phyloP scores from a whole-genome alignment of 2,329 filamentous ascomycete genomes.

The Fonsecaea pedrosoi region DNA sequence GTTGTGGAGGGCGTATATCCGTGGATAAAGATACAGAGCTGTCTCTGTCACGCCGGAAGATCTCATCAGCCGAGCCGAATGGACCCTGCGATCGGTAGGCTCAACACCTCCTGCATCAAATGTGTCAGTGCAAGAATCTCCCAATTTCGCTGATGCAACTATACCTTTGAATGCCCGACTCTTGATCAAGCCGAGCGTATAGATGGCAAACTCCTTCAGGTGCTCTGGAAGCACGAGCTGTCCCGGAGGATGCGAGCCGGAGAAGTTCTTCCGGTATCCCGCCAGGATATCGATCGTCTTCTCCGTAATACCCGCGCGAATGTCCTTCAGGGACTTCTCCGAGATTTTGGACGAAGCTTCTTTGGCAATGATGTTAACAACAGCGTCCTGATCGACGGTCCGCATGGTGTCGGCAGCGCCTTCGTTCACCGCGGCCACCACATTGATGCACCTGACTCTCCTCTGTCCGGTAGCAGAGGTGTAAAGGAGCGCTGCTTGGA shows the following conservation, averaged over 20 bases:
- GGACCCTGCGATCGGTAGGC: constrained; percentile 84
- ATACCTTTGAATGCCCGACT: constrained; percentile 83
- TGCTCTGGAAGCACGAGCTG: constrained; percentile 95
- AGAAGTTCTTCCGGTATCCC: constrained; percentile 90
- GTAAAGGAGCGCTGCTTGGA: constrained; percentile 93
- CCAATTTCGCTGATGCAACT: not conserved
- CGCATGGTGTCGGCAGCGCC: constrained; percentile 83
- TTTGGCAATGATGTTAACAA: constrained; percentile 86
- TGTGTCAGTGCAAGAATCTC: constrained; percentile 9
- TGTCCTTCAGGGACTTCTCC: constrained; percentile 79
- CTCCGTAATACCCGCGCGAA: constrained; percentile 81
- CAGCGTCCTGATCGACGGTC: constrained; percentile 94
- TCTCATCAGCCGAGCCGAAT: constrained; percentile 89
- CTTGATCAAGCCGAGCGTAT: constrained; percentile 87
- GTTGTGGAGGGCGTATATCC: constrained; percentile 90
- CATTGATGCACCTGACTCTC: constrained; percentile 88
- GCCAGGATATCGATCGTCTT: constrained; percentile 92
- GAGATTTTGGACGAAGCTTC: constrained; percentile 85
- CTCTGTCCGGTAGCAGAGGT: constrained; percentile 89
- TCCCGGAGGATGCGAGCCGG: constrained; percentile 82
- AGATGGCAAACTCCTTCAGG: constrained; percentile 96
- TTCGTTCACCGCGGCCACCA: constrained; percentile 90
- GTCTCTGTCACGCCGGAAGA: constrained; percentile 86
- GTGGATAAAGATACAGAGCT: constrained; percentile 90
- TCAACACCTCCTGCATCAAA: constrained; percentile 72